Evolutionary conservation across 179 eudicot species (phyloP).

Genomic region (Gypsophila paniculata): DNA sequence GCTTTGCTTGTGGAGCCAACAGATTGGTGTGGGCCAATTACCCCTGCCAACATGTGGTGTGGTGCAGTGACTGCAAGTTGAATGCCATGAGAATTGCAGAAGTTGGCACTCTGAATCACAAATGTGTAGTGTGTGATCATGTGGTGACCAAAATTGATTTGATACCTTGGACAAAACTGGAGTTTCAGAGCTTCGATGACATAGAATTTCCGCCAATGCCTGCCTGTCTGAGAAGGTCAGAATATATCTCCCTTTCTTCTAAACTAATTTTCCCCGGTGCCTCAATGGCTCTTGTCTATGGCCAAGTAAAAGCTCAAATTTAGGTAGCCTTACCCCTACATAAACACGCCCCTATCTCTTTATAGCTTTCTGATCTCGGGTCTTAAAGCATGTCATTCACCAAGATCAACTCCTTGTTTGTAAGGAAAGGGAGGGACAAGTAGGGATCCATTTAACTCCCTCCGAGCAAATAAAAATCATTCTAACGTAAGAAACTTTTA

Average conservation of each 20-base stretch:
- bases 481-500: too few relatives aligned
- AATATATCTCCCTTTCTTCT: background rate
- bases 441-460: too few relatives aligned
- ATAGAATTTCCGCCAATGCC: constrained; percentile 29
- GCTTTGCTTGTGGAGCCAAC: constrained; percentile 35
- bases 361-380: too few relatives aligned
- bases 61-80: constrained; percentile 38
- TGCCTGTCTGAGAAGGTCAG: constrained; percentile 28
- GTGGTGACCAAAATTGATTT: constrained; percentile 32
- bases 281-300: too few relatives aligned
- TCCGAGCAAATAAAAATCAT: too few relatives aligned
- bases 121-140: constrained; percentile 35
- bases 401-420: too few relatives aligned
- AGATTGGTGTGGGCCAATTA: constrained; percentile 37
- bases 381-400: too few relatives aligned
- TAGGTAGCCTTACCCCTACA: too few relatives aligned
- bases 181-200: constrained; percentile 17
- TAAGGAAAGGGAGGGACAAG: too few relatives aligned
- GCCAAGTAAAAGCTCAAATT: too few relatives aligned
- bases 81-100: constrained; percentile 30
- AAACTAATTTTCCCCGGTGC: background rate
- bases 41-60: constrained; percentile 39
- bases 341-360: too few relatives aligned
- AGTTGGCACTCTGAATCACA: constrained; percentile 31
- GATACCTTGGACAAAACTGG: constrained; percentile 21